These are phyloP conservation scores for Hysterium pulicare DNA, from an alignment of 2,329 filamentous ascomycete genomes.

Conservation along the genomic window DNA sequence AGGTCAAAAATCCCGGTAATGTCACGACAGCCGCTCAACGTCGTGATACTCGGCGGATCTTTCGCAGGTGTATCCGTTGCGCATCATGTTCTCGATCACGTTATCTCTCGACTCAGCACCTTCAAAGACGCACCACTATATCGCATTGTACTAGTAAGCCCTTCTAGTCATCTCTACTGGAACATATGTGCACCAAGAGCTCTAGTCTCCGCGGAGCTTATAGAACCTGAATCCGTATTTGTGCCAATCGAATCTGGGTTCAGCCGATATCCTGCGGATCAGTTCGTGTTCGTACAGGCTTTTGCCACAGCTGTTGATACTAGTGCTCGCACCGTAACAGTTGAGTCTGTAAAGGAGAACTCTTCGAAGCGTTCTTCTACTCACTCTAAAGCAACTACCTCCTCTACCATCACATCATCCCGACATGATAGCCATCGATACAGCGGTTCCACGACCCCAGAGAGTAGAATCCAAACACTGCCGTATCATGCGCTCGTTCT, in stretches of 20 bases:
- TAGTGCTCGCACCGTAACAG: constrained; percentile 19
- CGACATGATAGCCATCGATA: neutral
- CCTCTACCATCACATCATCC: neutral
- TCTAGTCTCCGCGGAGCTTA: constrained; percentile 23
- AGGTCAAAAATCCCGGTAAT: no score
- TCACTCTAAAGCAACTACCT: constrained; percentile 2
- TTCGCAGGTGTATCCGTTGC: constrained; percentile 34
- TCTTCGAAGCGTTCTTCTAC: constrained; percentile 1
- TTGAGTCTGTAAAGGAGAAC: constrained; percentile 12
- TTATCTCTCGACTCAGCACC: constrained; percentile 21
- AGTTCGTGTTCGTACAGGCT: constrained; percentile 35
- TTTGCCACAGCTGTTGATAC: constrained; percentile 23
- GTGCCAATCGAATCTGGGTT: constrained; percentile 31
- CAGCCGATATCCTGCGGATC: constrained; percentile 24
- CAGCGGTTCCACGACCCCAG: neutral
- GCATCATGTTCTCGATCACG: constrained; percentile 31
- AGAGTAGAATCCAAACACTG: constrained; percentile 16
- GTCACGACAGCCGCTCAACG: constrained; percentile 23
- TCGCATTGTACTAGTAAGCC: constrained; percentile 32
- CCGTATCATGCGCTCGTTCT: constrained; percentile 35
- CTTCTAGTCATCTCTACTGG: constrained; percentile 38
- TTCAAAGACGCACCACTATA: constrained; percentile 24
- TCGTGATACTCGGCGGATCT: constrained; percentile 36
- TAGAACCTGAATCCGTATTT: constrained; percentile 27
- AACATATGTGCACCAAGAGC: constrained; percentile 38